These are phyloP conservation scores for Saccharomyces hybrid DNA, from an alignment of 1,139 yeast genomes.

Conservation along the genomic window DNA sequence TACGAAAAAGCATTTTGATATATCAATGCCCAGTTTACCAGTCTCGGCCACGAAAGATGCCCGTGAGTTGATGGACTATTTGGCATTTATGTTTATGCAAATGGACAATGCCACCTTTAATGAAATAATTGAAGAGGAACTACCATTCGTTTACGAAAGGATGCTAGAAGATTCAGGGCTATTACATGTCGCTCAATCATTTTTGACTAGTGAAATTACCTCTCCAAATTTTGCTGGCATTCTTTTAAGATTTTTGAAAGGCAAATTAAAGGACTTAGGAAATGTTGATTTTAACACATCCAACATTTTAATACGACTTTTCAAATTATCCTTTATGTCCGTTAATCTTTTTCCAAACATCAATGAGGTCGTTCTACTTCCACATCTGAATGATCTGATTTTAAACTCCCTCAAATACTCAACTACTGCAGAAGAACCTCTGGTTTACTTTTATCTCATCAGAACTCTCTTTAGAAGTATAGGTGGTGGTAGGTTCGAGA, in stretches of 20 bases:
- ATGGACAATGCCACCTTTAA: constrained; percentile 93
- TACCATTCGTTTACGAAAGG: constrained; percentile 68
- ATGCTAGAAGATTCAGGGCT: constrained; percentile 81
- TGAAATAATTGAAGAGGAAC: constrained; percentile 78
- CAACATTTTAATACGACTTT: constrained; percentile 72
- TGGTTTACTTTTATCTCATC: constrained; percentile 79
- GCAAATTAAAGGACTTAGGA: constrained; percentile 71
- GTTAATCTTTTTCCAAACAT: constrained; percentile 83
- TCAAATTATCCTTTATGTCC: constrained; percentile 91
- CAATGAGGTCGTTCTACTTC: constrained; percentile 79
- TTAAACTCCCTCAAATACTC: constrained; percentile 72
- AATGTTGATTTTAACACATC: constrained; percentile 72
- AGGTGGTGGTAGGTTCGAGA: constrained; percentile 93
- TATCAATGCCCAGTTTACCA: constrained; percentile 74
- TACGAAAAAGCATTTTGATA: constrained; percentile 45
- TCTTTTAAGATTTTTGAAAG: constrained; percentile 64
- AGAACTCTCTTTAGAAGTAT: constrained; percentile 87
- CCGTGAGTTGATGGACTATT: constrained; percentile 89
- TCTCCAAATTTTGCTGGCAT: constrained; percentile 91
- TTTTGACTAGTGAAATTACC: constrained; percentile 86
- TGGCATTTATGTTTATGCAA: constrained; percentile 89
- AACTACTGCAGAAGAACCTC: constrained; percentile 86
- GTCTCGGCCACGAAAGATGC: constrained; percentile 87
- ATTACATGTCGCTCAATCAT: constrained; percentile 86
- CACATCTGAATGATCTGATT: constrained; percentile 77